These are phyloP conservation scores for Babesia divergens DNA, from an alignment of 169 alveolate genomes.

Conservation along the genomic window DNA sequence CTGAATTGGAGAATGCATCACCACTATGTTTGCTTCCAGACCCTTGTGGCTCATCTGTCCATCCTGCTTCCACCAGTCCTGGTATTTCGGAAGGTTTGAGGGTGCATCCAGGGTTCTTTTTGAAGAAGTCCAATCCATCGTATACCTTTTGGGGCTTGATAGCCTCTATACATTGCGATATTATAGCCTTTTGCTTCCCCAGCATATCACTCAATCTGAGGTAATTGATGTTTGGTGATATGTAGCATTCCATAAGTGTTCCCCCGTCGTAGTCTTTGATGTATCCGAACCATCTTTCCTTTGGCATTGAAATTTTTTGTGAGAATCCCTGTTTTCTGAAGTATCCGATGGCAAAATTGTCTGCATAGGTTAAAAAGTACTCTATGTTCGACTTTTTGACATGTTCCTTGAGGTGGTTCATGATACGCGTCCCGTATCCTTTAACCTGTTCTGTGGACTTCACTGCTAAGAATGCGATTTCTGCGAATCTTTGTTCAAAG, in stretches of 20 bases:
- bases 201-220: slow-evolving; percentile 87
- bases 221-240: slow-evolving; percentile 91
- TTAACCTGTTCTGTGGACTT: slow-evolving; percentile 95
- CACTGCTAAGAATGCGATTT: slow-evolving; percentile 98
- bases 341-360: slow-evolving; percentile 97
- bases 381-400: slow-evolving; percentile 89
- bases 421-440: slow-evolving; percentile 97
- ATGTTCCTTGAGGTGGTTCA: slow-evolving; percentile 96
- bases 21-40: slow-evolving; percentile 7
- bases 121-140: slow-evolving; percentile 81
- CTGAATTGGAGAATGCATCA: neutral
- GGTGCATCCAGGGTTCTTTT: slow-evolving; percentile 30
- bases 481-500: slow-evolving; percentile 92
- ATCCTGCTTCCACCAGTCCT: slow-evolving; percentile 91
- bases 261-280: slow-evolving; percentile 99
- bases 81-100: slow-evolving; percentile 83
- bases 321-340: slow-evolving; percentile 97
- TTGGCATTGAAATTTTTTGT: slow-evolving; percentile 91
- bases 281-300: slow-evolving; percentile 95
- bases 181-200: slow-evolving; percentile 86
- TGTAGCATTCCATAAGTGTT: slow-evolving; percentile 97
- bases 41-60: slow-evolving; percentile 76
- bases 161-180: slow-evolving; percentile 79
- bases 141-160: slow-evolving; percentile 77
- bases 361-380: slow-evolving; percentile 95